These are phyloP conservation scores for Arabis alpina DNA, from an alignment of 345 rosid species.

Conservation along the genomic window DNA sequence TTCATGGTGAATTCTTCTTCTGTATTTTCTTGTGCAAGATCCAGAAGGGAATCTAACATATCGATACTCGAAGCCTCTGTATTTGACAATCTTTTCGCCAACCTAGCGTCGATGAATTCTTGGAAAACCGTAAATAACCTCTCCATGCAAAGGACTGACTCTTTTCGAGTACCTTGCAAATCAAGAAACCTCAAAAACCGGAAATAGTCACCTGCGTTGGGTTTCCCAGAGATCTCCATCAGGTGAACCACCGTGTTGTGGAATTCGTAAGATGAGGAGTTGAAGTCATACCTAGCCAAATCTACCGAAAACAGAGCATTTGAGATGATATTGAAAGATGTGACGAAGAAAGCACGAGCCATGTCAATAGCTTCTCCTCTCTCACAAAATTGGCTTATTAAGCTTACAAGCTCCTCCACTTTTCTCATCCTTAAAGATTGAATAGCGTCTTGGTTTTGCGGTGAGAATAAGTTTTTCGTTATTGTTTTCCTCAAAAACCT, in stretches of 20 bases:
- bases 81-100: conserved; percentile 20
- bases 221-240: conserved; percentile 50
- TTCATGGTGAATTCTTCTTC: conserved; percentile 26
- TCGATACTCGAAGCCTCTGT: conserved; percentile 40
- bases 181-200: conserved; percentile 48
- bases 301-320: no score
- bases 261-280: conserved; percentile 35
- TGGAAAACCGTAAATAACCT: conserved; percentile 38
- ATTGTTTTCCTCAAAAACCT: no score
- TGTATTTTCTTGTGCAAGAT: conserved; percentile 31
- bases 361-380: no score
- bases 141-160: conserved; percentile 16
- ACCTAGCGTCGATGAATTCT: conserved; percentile 35
- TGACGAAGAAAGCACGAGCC: no score
- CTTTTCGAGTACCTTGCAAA: conserved; percentile 45
- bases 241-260: conserved; percentile 37
- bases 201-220: conserved; percentile 53
- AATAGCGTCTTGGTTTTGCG: no score
- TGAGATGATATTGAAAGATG: no score
- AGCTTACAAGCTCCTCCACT: no score
- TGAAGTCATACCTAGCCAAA: no score
- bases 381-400: no score
- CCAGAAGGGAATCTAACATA: conserved; percentile 46
- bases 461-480: no score
- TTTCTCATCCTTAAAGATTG: no score